Base-by-base conservation (phyloP, 2,329 filamentous ascomycete species). In the Trichophaea hybrida region DNA sequence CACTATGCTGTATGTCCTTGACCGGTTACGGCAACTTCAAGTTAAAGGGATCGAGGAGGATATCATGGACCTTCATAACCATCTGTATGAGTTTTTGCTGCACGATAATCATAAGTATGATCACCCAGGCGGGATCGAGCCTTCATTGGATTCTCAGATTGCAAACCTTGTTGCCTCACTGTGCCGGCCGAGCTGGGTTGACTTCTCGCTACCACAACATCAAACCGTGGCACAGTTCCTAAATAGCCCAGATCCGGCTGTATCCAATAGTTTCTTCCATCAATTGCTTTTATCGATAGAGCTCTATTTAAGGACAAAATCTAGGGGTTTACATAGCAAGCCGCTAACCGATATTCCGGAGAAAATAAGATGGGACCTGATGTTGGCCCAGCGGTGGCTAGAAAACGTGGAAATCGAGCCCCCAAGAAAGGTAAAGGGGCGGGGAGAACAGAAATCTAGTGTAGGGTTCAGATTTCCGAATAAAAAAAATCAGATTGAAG, bases 151-250 rank as follows among this genome's bases (percentile, higher is more conserved):
- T 63, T 79, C 77, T 69, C 85, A 89, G 70, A 88, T 89, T 61
- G 80, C 77, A 34, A 84, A 88, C 69, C 75, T 89, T 24, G 81
- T 88, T 59, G 76, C 81, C 65, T 83, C 84, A 0, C 73, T 89
- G 8, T 83, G 82, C 1, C 77, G 82, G n/a, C 76, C 79, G 0
- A 77, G 81, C 59, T 88, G 85, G 85, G 82, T 85, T 64, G 84
- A 89, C 70, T 86, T 88, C 66, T 84, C 83, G 33, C 75, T 77
- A 38, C 78, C 79, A 3, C 80, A 79, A 68, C 86, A 88, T 67
- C 85, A 89, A 68, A 82, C 88, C 24, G 80, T 84, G 31, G 85
- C 85, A 2, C 81, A 82, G 57, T 88, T 84, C 71, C 84, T 88
- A 61, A 82, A 76, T 59, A 74, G 77, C 38, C 74, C 75, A 15